Evolutionary conservation across 208 protist genomes (phyloP), one percentile per base, ranked within the genome.

Genomic region (Leishmania gerbilli): DNA sequence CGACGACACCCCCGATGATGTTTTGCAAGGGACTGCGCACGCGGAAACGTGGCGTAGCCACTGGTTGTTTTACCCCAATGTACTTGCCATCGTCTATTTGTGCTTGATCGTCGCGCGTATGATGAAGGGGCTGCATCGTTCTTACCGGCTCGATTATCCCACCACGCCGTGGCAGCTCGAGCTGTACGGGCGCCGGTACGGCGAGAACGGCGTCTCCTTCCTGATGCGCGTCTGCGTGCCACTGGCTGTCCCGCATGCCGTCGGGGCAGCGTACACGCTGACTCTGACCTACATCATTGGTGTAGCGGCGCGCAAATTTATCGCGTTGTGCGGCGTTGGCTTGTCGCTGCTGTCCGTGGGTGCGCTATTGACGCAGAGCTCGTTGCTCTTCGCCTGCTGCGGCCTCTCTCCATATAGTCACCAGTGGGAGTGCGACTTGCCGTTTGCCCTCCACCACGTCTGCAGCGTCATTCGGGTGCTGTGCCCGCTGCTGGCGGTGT

Each of bases 291-390:
- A 91, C 84, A 82, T 17, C 3, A 78, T 97, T 62, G 95, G 92
- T 13, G 77, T 55, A 27, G 75, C 85, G 17, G 80, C 93, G 24
- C 88, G 86, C 49, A 62, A 93, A 67, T 96, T 97, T 68, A 78
- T 67, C 8, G 87, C 91, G 0, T 85, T 96, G 34, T 97, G 93
- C 81, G 93, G 95, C 42, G 89, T 97, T 9, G 93, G 95, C 9
- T 60, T 92, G 19, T 89, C 95, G 17, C 17, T 93, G 34, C 83
- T 97, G n/a, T 88, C 88, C 4, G 45, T 95, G 15, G 42, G 93
- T 4, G 91, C 87, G 27, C 74, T 79, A 7, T 71, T 88, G 55
- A 88, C 84, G 27, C 94, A 97, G 87, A 64, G 81, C 31, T 42
- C 87, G 24, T 51, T 93, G 34, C 81, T 97, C n/a, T 92, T 85